Conservation (phyloP, 352 stramenopile species). For the Synura sp. region DNA sequence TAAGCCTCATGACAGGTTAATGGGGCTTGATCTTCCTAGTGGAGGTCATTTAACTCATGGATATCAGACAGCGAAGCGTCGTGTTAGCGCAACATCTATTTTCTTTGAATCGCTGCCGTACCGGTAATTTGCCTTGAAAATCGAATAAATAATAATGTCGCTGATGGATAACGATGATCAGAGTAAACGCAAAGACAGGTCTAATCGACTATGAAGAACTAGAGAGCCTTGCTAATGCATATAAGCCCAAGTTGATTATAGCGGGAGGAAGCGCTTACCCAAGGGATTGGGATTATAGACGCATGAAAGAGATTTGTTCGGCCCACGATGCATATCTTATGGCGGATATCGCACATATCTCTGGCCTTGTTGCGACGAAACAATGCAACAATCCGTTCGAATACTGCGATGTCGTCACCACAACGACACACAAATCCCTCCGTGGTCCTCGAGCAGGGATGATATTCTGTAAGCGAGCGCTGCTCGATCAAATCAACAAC, state of each 20-base stretch:
- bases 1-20: slow-evolving; percentile 96
- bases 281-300: slow-evolving; percentile 74
- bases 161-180: background rate
- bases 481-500: slow-evolving; percentile 79
- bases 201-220: slow-evolving; percentile 97
- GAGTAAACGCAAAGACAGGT: slow-evolving; percentile 77
- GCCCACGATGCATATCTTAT: slow-evolving; percentile 92
- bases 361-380: slow-evolving; percentile 89
- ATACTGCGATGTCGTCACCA: slow-evolving; percentile 97
- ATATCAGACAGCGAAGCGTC: slow-evolving; percentile 82
- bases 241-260: slow-evolving; percentile 96
- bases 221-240: slow-evolving; percentile 80
- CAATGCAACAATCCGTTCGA: slow-evolving; percentile 91
- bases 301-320: slow-evolving; percentile 94
- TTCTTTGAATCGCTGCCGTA: slow-evolving; percentile 99
- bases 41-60: slow-evolving; percentile 98
- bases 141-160: background rate
- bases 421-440: slow-evolving; percentile 98
- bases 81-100: slow-evolving; percentile 88
- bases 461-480: slow-evolving; percentile 96
- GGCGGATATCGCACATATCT: slow-evolving; percentile 99
- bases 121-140: slow-evolving; percentile 59
- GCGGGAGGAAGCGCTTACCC: slow-evolving; percentile 94
- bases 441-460: slow-evolving; percentile 93
- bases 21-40: slow-evolving; percentile 97